Percentiles rank a stretch among this genome's conserved stretches.
phyloP scores from a whole-genome alignment of 768 basidiomycete genomes.

The Phanerochaete carnosa region DNA sequence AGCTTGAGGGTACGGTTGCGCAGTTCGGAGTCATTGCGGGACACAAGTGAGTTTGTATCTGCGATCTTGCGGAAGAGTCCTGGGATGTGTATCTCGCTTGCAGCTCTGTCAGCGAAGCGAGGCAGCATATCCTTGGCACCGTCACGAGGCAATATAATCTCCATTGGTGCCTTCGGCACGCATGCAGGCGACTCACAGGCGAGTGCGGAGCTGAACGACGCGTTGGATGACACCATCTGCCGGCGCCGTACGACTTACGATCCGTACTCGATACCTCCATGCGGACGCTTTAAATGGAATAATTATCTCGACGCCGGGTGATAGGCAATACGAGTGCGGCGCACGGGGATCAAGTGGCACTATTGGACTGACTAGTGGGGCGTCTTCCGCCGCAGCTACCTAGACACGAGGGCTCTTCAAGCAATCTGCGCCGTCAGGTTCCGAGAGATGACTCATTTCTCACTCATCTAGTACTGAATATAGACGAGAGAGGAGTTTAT shows the following conservation, averaged over 20 bases:
- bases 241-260: constrained; percentile 31
- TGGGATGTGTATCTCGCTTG: constrained; percentile 5
- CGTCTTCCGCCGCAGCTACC: constrained; percentile 22
- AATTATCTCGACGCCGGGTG: constrained; percentile 18
- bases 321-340: constrained; percentile 24
- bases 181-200: too few relatives aligned
- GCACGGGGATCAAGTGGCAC: not conserved
- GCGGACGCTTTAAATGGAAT: constrained; percentile 15
- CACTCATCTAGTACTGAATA: constrained; percentile 60
- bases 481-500: constrained; percentile 43
- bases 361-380: constrained; percentile 29
- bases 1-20: constrained; percentile 32
- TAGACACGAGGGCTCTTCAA: constrained; percentile 19
- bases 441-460: constrained; percentile 65
- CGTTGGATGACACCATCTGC: constrained; percentile 54
- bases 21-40: constrained; percentile 37
- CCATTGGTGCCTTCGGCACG: constrained; percentile 43
- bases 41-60: constrained; percentile 15
- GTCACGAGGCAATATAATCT: constrained; percentile 54
- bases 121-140: constrained; percentile 21
- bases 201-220: too few relatives aligned
- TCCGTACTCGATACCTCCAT: constrained; percentile 22
- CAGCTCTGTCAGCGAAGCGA: constrained; percentile 10
- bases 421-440: constrained; percentile 49
- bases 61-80: constrained; percentile 5